A percentile compares a stretch with the other conserved stretches of the same genome.
Conservation (phyloP, 2,329 filamentous ascomycete genomes). For the Penicillium fuscoglaucum region DNA sequence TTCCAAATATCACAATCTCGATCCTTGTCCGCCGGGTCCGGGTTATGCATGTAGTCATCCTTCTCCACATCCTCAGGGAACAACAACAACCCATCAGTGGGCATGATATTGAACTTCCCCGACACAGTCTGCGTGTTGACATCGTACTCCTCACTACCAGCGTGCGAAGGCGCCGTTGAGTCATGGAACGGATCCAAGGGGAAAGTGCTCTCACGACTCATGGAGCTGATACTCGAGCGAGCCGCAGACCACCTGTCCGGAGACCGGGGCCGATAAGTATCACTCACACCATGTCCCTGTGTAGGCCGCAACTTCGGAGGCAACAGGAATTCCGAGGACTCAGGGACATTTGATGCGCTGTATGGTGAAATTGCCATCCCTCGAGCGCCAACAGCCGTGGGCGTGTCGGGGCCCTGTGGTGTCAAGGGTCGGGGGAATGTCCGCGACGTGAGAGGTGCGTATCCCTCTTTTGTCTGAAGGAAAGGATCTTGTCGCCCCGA, state of each 20-base stretch:
- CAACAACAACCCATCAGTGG: slow-evolving; percentile 64
- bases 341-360: slow-evolving; percentile 52
- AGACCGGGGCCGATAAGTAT: slow-evolving; percentile 50
- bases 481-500: slow-evolving; percentile 58
- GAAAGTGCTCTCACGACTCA: slow-evolving; percentile 39
- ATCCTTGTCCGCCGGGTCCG: slow-evolving; percentile 63
- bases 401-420: slow-evolving; percentile 17
- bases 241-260: slow-evolving; percentile 58
- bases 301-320: slow-evolving; percentile 48
- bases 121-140: slow-evolving; percentile 72
- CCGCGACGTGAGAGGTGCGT: slow-evolving; percentile 19
- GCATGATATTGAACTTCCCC: slow-evolving; percentile 71
- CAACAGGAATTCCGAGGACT: slow-evolving; percentile 43
- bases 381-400: slow-evolving; percentile 13
- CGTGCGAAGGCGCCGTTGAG: slow-evolving; percentile 58
- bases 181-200: slow-evolving; percentile 61
- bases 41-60: slow-evolving; percentile 71
- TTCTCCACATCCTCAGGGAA: slow-evolving; percentile 73
- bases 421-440: slow-evolving; percentile 28
- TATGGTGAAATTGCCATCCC: slow-evolving; percentile 36
- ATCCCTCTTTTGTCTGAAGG: slow-evolving; percentile 37
- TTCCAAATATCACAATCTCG: slow-evolving; percentile 66
- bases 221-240: slow-evolving; percentile 65
- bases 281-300: slow-evolving; percentile 47
- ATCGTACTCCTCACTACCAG: slow-evolving; percentile 64